Percentiles rank a stretch among this genome's conserved stretches.
Evolutionary conservation across 768 basidiomycete species (phyloP).

Genomic region (Chalciporus pseudorubinellus): DNA sequence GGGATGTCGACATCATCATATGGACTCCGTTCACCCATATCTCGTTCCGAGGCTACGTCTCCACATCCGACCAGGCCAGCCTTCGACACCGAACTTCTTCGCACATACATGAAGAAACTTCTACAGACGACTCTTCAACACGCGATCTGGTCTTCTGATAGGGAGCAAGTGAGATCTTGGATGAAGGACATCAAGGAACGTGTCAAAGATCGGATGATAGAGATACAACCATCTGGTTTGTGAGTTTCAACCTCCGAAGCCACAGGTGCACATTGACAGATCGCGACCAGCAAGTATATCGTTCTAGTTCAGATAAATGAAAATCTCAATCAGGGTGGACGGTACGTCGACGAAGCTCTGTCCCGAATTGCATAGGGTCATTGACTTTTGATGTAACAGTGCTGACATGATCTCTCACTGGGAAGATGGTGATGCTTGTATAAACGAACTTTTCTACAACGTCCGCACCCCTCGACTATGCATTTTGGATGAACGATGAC

Average conservation of each 20-base stretch:
- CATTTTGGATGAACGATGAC: slow-evolving; percentile 11
- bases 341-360: slow-evolving; percentile 43
- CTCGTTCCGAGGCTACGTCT: slow-evolving; percentile 61
- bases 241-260: slow-evolving; percentile 41
- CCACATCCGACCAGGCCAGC: slow-evolving; percentile 41
- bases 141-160: slow-evolving; percentile 66
- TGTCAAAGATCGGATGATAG: slow-evolving; percentile 82
- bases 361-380: slow-evolving; percentile 3
- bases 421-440: slow-evolving; percentile 80
- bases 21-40: slow-evolving; percentile 58
- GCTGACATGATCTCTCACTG: slow-evolving; percentile 84
- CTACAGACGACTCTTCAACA: slow-evolving; percentile 65
- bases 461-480: slow-evolving; percentile 43
- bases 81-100: slow-evolving; percentile 74
- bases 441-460: slow-evolving; percentile 77
- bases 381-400: slow-evolving; percentile 36
- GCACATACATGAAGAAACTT: slow-evolving; percentile 80
- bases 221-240: slow-evolving; percentile 81
- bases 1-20: slow-evolving; percentile 27
- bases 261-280: slow-evolving; percentile 15
- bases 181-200: slow-evolving; percentile 84
- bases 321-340: slow-evolving; percentile 81
- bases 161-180: slow-evolving; percentile 68
- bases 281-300: slow-evolving; percentile 68
- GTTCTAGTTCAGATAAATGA: slow-evolving; percentile 84